Evolutionary conservation across 2,329 filamentous ascomycete genomes (phyloP), one percentile per base, ranked within the genome.

Genomic region (Curvularia sp.): DNA sequence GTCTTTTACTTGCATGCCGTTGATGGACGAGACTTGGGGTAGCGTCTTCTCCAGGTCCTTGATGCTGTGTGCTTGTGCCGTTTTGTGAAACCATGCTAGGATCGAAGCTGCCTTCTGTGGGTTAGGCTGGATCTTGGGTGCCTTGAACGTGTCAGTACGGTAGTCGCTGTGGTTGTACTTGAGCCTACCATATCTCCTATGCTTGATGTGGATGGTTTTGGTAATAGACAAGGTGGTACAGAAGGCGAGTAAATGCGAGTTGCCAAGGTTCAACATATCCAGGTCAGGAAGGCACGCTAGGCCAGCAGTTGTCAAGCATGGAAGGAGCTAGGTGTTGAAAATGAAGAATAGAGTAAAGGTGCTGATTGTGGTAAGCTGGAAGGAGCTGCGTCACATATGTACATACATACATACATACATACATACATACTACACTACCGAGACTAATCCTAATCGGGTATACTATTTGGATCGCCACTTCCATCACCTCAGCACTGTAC

Each of bases 41-140:
- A 90, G 78, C 7, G 78, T 78, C 73, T 89, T 89, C 74, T 90
- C 87, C 9, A 90, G 82, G 57, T 90, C 87, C 70, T 89, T 89
- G 75, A 90, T 80, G 51, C 82, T 87, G 75, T 89, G 86, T 18
- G 86, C 87, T 36, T 83, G 84, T 56, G 84, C 80, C 3, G 86
- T 85, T 58, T 81, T 80, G 67, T 84, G 85, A 61, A 90, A 82
- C 79, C 86, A 86, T 15, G 81, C 75, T 59, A 88, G 78, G 61
- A 88, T 86, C 36, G 83, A 80, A 27, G 80, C 78, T 65, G 85
- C 81, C 74, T 89, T 89, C 38, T 82, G 82, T 12, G 81, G 79
- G 56, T 86, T 84, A 59, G 85, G 81, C 47, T 83, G 79, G 28
- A 79, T 79, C 74, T 87, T 88, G 27, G 86, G 85, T 39, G 80